Base-by-base conservation (phyloP, 768 basidiomycete species). In the Phanerochaete sordida region DNA sequence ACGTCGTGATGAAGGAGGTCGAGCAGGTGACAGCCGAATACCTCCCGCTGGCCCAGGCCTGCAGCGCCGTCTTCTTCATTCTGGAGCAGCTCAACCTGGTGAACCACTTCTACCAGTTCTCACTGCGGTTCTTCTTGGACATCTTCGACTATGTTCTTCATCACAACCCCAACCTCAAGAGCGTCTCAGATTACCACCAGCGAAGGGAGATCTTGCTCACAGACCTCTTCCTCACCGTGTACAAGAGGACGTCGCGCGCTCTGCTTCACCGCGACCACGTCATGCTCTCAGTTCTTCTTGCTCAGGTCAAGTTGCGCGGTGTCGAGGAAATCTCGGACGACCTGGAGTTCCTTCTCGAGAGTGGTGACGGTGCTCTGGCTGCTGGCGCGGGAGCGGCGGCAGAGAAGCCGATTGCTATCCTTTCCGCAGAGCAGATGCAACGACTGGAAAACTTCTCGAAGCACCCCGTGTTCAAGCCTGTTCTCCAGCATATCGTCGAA, bases 21-120 rank as follows among this genome's bases (percentile, higher is more conserved):
- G 96, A 98, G 65, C 86, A 92, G 69, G 95, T 98, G 46, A 98
- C 96, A 11, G 82, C 88, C 1, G 94, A 98, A 71, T 99, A 98
- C 70, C 79, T 95, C 13, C 93, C 96, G 9, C 76, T 99, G 50
- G 96, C 97, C 0, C 93, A 95, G 68, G 94, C 95, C 3, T 97
- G 95, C 81, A 96, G 95, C 71, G 87, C 93, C 1, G 87, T 98
- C 45, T 99, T 93, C 84, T 99, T 99, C 77, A 90, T 96, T 60
- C 79, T 99, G 66, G 96, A 98, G 69, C 95, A 98, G 68, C 82
- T 98, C 52, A 90, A 93, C 70, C 81, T 90, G 56, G 84, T 98
- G 77, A 93, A 96, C 69, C 96, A 97, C 75, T 98, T 98, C 79
- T 99, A 99, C 70, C 93, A 98, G 73, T 99, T 99, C 80, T 98